These are phyloP conservation scores for Ananas comosus DNA, from an alignment of 176 grass and related monocot genomes.

Conservation along the genomic window DNA sequence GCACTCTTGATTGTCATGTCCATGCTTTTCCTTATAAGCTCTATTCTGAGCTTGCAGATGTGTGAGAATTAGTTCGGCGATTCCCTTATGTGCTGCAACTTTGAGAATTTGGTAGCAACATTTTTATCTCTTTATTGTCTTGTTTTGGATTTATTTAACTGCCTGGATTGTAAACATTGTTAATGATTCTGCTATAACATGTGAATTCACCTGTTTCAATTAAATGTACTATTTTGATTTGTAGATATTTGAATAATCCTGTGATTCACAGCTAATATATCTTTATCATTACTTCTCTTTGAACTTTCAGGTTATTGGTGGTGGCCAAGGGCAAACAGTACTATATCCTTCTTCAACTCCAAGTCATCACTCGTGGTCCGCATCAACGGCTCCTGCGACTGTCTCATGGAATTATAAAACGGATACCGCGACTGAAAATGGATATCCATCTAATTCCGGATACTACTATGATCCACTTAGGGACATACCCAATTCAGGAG, in stretches of 20 bases:
- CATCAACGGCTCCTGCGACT: conserved; percentile 28
- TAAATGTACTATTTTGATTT: neutral
- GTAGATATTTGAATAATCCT: conserved; percentile 5
- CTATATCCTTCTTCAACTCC: conserved; percentile 40
- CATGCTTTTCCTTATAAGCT: neutral
- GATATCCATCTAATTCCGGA: conserved; percentile 19
- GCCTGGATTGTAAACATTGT: too few species aligned
- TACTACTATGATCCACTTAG: conserved; percentile 74
- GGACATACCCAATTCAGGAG: conserved; percentile 40
- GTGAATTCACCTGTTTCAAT: neutral
- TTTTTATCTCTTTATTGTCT: too few species aligned
- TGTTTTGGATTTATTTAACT: too few species aligned
- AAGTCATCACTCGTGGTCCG: conserved; percentile 45
- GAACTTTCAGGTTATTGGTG: conserved; percentile 37
- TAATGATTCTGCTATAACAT: neutral
- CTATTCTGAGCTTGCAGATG: neutral
- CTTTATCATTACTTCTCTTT: conserved; percentile 16
- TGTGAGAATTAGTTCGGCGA: neutral
- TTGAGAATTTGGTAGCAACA: neutral
- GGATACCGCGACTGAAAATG: conserved; percentile 32
- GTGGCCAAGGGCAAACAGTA: conserved; percentile 44
- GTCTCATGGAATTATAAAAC: conserved; percentile 44
- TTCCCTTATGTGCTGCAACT: neutral
- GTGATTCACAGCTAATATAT: conserved; percentile 12
- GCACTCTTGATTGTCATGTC: neutral